Evolutionary conservation across 352 stramenopile species (phyloP), one percentile per base, ranked within the genome.

Genomic region (Sclerospora graminicola): DNA sequence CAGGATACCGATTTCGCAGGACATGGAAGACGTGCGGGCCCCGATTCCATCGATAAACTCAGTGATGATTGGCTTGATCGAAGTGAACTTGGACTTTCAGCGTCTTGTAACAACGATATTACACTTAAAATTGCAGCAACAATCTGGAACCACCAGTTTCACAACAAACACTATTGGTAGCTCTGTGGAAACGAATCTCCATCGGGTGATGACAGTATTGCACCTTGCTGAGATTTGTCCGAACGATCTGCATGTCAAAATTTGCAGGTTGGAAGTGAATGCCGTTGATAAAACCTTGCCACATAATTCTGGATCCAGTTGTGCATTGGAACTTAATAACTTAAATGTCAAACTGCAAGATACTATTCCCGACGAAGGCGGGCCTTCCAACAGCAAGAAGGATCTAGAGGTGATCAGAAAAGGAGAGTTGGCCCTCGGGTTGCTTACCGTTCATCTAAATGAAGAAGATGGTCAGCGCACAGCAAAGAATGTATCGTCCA

Each of bases 21-120:
- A 15, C 26, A 9, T 15, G 23, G 42, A 55, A 26, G 35, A 54
- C 29, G 21, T 49, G 4, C 44, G 41, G 14, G 39, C 43, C 42
- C 57, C 55, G 2, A 55, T 65, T 15, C 51, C 59, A 5, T 52
- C 47, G 1, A 23, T 35, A 13, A 56, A 46, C 20, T 52, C 43
- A 19, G 35, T 57, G 6, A 11, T 41, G 5, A 57, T 59, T 41
- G 42, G 51, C 10, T 45, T 48, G 16, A 52, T 63, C 24, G 28
- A 49, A 48, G 24, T 51, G 2, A 47, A 54, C 19, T 15, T 66
- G 1, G 29, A 57, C 44, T 39, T 60, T 7, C 35, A 57, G 15
- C 45, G 41, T 5, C 29, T 57, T 37, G 3, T 57, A 29, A 45
- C 24, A 36, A 18, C 23, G 27, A 35, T 27, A 31, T 41, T 55